A percentile compares a stretch with the other conserved stretches of the same genome.
Evolutionary conservation across 306 rosid genomes (phyloP).

Genomic region (Sicyos edulis): DNA sequence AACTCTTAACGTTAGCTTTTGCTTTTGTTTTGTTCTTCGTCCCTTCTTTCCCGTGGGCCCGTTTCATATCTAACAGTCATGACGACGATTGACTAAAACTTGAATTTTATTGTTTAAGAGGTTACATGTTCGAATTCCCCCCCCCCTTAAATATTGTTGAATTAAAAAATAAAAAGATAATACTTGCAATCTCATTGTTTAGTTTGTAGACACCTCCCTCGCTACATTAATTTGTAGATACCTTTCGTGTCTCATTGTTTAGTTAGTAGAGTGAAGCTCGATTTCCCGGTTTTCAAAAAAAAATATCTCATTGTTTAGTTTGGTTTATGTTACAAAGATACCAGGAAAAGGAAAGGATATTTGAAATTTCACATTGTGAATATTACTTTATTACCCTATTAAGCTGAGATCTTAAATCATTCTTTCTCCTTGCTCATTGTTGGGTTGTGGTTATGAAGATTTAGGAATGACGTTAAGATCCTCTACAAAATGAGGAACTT

Average conservation of each 20-base stretch:
- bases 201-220: too few species aligned
- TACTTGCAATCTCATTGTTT: too few species aligned
- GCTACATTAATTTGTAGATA: too few species aligned
- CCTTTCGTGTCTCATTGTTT: too few species aligned
- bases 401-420: slow-evolving; percentile 1
- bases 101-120: not conserved
- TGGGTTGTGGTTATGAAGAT: not conserved
- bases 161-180: too few species aligned
- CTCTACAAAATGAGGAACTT: slow-evolving; percentile 7
- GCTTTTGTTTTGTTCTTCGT: not conserved
- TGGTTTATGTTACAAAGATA: not conserved
- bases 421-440: not conserved
- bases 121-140: too few species aligned
- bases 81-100: not conserved
- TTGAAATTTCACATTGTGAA: not conserved
- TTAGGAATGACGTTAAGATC: not conserved
- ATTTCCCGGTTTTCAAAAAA: too few species aligned
- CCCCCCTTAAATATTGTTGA: too few species aligned
- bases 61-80: not conserved
- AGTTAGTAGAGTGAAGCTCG: too few species aligned
- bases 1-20: not conserved
- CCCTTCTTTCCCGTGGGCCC: not conserved
- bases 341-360: not conserved
- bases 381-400: not conserved
- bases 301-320: not conserved